phyloP scores from a whole-genome alignment of 2,329 filamentous ascomycete genomes.

The Alternaria novae-zelandiae region DNA sequence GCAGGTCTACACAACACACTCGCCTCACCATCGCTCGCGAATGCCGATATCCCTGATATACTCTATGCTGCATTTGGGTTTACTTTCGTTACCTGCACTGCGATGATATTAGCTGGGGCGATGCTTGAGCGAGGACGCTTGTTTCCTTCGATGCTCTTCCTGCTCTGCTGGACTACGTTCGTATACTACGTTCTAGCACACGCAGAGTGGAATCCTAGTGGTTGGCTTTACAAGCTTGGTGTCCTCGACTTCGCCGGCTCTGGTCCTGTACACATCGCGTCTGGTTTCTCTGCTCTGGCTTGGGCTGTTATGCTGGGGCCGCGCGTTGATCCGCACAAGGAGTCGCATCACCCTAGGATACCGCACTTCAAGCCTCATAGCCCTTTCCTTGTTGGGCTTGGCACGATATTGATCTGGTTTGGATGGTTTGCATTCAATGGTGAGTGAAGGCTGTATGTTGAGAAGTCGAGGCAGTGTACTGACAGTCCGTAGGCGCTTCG shows the following conservation, averaged over 20 bases:
- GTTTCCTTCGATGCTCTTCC: conserved; percentile 40
- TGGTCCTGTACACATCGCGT: conserved; percentile 77
- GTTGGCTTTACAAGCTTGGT: conserved; percentile 73
- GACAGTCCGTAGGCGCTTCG: conserved; percentile 24
- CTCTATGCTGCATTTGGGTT: conserved; percentile 45
- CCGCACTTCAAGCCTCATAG: conserved; percentile 75
- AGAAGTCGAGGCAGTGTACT: neutral
- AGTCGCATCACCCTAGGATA: conserved; percentile 51
- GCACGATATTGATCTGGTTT: conserved; percentile 65
- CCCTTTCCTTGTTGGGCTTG: conserved; percentile 74
- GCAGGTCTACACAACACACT: conserved; percentile 40
- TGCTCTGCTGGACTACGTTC: conserved; percentile 46
- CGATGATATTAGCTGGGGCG: conserved; percentile 43
- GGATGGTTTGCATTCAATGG: conserved; percentile 50
- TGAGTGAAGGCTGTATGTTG: conserved; percentile 28
- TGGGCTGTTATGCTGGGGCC: conserved; percentile 77
- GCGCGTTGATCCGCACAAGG: conserved; percentile 66
- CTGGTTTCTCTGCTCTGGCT: conserved; percentile 73
- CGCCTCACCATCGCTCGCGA: conserved; percentile 39
- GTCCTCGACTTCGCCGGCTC: conserved; percentile 78
- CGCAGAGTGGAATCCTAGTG: conserved; percentile 78
- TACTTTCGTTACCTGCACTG: conserved; percentile 42
- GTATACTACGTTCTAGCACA: conserved; percentile 64
- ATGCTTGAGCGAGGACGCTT: conserved; percentile 43
- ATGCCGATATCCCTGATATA: conserved; percentile 42